phyloP scores from a whole-genome alignment of 345 rosid genomes.

The Hypericum androsaemum region DNA sequence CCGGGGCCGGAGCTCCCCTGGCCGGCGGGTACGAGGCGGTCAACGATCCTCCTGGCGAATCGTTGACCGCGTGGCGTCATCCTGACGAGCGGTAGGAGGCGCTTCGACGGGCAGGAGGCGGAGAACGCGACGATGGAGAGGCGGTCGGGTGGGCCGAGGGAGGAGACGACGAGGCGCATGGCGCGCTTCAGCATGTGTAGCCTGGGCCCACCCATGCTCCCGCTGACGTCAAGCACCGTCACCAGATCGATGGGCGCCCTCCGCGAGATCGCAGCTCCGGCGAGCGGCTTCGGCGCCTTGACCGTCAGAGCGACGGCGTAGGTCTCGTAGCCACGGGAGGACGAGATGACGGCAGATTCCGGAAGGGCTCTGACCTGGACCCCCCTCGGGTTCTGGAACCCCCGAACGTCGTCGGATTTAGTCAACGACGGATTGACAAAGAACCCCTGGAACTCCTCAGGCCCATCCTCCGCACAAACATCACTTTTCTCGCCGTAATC shows the following conservation, averaged over 20 bases:
- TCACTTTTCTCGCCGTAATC: conserved; percentile 31
- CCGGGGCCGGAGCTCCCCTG: background rate
- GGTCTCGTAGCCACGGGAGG: conserved; percentile 18
- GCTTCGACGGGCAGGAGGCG: background rate
- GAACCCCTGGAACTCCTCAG: conserved; percentile 80
- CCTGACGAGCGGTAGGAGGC: conserved; percentile 18
- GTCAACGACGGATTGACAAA: conserved; percentile 40
- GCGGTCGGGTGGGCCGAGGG: conserved; percentile 22
- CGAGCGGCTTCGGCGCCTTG: conserved; percentile 27
- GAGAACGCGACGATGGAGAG: conserved; percentile 24
- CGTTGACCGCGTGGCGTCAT: conserved; percentile 27
- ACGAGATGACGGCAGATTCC: conserved; percentile 18
- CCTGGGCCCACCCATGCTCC: conserved; percentile 21
- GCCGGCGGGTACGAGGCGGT: conserved; percentile 6
- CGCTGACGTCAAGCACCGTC: conserved; percentile 24
- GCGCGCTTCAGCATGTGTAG: conserved; percentile 25
- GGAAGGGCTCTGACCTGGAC: conserved; percentile 21
- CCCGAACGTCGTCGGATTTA: conserved; percentile 36
- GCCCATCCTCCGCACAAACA: conserved; percentile 1
- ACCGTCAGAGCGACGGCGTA: conserved; percentile 21
- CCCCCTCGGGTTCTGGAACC: conserved; percentile 28
- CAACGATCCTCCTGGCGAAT: conserved; percentile 11
- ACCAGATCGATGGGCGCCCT: conserved; percentile 25
- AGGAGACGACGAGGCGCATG: conserved; percentile 23
- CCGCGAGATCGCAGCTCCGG: conserved; percentile 26